phyloP scores from a whole-genome alignment of 768 basidiomycete genomes.

The Lactarius sp. region DNA sequence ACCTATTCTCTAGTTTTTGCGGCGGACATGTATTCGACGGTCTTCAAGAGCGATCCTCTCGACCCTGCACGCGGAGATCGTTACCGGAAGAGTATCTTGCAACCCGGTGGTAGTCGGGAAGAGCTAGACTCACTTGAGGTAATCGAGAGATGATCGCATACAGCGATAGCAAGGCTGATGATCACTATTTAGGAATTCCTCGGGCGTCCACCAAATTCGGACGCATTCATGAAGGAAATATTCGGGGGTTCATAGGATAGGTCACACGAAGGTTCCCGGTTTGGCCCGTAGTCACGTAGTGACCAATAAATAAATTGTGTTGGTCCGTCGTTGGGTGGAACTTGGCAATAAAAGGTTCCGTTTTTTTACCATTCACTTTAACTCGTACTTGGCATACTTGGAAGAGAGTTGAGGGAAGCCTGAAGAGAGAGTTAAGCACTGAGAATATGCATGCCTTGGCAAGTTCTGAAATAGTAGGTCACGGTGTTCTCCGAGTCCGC shows the following conservation, averaged over 20 bases:
- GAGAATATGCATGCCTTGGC: too few relatives aligned
- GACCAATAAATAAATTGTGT: background rate
- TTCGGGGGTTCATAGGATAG: constrained; percentile 11
- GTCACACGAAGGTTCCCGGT: too few relatives aligned
- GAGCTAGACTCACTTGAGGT: constrained; percentile 78
- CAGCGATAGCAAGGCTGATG: too few relatives aligned
- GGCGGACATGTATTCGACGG: constrained; percentile 58
- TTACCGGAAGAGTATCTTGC: constrained; percentile 74
- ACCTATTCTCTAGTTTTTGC: constrained; percentile 69
- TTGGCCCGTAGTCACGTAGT: background rate
- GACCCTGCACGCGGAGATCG: constrained; percentile 57
- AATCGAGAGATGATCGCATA: too few relatives aligned
- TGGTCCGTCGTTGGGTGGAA: too few relatives aligned
- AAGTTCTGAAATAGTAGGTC: constrained; percentile 5
- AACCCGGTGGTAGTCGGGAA: constrained; percentile 71
- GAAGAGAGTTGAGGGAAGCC: background rate
- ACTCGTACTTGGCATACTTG: too few relatives aligned
- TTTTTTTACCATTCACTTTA: too few relatives aligned
- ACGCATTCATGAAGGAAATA: constrained; percentile 24
- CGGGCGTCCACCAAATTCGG: constrained; percentile 23
- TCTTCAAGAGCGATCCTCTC: constrained; percentile 79
- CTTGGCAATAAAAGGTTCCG: too few relatives aligned
- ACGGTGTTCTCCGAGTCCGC: background rate
- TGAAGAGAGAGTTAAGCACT: background rate
- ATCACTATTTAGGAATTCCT: constrained; percentile 21